phyloP scores from a whole-genome alignment of 148 eudicot genomes.

The Oxyria digyna region DNA sequence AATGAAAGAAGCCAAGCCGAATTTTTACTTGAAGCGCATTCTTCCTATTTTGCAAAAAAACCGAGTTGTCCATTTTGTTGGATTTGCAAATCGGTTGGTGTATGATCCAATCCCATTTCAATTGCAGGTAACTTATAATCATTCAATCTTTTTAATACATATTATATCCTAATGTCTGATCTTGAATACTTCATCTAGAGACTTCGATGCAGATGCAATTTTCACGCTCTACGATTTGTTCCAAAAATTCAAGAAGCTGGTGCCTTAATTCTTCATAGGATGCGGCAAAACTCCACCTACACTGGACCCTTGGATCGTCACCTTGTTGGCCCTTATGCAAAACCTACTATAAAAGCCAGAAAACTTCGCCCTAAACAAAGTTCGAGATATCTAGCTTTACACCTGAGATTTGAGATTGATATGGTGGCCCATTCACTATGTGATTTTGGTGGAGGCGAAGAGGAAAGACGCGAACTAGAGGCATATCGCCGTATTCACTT shows the following conservation, averaged over 20 bases:
- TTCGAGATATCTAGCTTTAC: conserved; percentile 75
- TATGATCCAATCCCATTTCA: conserved; percentile 82
- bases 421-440: conserved; percentile 99
- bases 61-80: conserved; percentile 81
- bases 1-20: conserved; percentile 94
- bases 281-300: conserved; percentile 58
- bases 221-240: conserved; percentile 78
- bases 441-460: conserved; percentile 95
- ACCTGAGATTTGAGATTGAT: conserved; percentile 94
- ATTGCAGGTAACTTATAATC: conserved; percentile 57
- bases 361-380: conserved; percentile 20
- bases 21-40: conserved; percentile 67
- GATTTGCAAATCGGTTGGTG: conserved; percentile 88
- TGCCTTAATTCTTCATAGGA: conserved; percentile 59
- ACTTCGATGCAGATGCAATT: conserved; percentile 98
- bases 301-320: conserved; percentile 57
- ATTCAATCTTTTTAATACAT: not conserved
- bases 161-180: conserved; percentile 34
- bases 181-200: conserved; percentile 54
- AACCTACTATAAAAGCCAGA: conserved; percentile 21
- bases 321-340: conserved; percentile 73
- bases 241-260: conserved; percentile 90
- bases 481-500: conserved; percentile 82
- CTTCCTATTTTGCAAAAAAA: conserved; percentile 70
- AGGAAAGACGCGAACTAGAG: conserved; percentile 71